Conservation (phyloP, 331 rosid genomes). For the Acacia concinna region DNA sequence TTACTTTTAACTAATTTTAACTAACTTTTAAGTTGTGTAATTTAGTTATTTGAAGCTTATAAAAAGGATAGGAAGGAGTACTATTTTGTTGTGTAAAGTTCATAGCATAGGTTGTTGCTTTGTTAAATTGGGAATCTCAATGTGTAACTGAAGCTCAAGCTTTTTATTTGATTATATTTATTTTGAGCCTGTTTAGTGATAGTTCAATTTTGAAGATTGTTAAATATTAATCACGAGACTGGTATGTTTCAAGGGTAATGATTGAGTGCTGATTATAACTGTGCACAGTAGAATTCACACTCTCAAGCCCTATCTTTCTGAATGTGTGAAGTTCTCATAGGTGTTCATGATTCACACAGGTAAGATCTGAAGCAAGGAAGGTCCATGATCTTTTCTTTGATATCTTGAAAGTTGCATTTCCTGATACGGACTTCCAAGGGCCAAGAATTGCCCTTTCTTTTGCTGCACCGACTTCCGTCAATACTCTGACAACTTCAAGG, state of each 20-base stretch:
- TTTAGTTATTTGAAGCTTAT: too few species aligned
- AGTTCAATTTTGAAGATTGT: constrained; percentile 13
- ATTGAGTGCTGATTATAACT: neutral
- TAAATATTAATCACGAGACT: neutral
- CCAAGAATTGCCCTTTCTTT: constrained; percentile 78
- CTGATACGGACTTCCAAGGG: constrained; percentile 86
- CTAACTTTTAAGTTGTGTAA: too few species aligned
- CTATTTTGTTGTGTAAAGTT: neutral
- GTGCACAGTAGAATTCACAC: neutral
- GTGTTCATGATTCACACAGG: constrained; percentile 54
- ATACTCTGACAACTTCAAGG: constrained; percentile 58
- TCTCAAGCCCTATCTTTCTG: constrained; percentile 10
- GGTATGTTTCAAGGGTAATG: neutral
- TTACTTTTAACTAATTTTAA: too few species aligned
- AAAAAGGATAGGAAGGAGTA: neutral
- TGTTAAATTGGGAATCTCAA: neutral
- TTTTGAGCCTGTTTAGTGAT: neutral
- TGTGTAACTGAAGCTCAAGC: neutral
- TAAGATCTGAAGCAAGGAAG: constrained; percentile 89
- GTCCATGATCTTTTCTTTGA: constrained; percentile 95
- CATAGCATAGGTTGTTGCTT: neutral
- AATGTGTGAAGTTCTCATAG: constrained; percentile 20
- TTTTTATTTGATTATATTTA: neutral
- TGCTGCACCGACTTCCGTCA: constrained; percentile 46
- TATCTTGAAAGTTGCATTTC: constrained; percentile 85